These are phyloP conservation scores for Physcomitrium patens DNA, from an alignment of 225 moss, liverwort and hornwort genomes.

Conservation along the genomic window DNA sequence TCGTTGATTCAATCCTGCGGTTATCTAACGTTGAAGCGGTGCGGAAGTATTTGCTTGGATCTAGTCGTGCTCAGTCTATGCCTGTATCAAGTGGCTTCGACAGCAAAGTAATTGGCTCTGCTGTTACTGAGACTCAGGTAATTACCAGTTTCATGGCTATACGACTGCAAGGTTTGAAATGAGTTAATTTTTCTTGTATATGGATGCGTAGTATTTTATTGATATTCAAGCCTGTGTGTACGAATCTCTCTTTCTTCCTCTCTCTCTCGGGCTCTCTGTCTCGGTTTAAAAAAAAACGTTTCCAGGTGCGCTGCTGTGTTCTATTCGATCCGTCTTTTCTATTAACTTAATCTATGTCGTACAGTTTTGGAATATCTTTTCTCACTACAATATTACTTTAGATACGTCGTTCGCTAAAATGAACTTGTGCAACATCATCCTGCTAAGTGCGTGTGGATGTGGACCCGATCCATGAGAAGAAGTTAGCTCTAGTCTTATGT, in stretches of 20 bases:
- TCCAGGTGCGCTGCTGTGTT: background rate
- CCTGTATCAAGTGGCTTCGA: slow-evolving; percentile 66
- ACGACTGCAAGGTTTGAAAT: background rate
- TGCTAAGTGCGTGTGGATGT: background rate
- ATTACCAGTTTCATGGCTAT: background rate
- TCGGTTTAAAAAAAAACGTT: background rate
- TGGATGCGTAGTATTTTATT: background rate
- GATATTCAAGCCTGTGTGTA: background rate
- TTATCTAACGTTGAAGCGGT: slow-evolving; percentile 86
- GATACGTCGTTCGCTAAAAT: background rate
- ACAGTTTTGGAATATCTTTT: background rate
- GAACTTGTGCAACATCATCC: slow-evolving; percentile 6
- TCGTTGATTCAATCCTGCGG: slow-evolving; percentile 75
- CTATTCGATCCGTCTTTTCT: background rate
- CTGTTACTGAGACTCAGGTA: slow-evolving; percentile 57
- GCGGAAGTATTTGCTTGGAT: slow-evolving; percentile 74
- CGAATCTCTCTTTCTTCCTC: too few species aligned
- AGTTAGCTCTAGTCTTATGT: slow-evolving; percentile 15
- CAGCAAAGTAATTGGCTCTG: slow-evolving; percentile 70
- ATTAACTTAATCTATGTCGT: background rate
- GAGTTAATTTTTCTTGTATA: background rate
- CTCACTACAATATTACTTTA: background rate
- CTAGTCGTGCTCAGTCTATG: slow-evolving; percentile 44
- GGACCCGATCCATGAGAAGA: slow-evolving; percentile 7
- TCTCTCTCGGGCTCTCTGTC: too few species aligned